These are phyloP conservation scores for Teunomyces panamensis DNA, from an alignment of 805 yeast genomes.

Conservation along the genomic window DNA sequence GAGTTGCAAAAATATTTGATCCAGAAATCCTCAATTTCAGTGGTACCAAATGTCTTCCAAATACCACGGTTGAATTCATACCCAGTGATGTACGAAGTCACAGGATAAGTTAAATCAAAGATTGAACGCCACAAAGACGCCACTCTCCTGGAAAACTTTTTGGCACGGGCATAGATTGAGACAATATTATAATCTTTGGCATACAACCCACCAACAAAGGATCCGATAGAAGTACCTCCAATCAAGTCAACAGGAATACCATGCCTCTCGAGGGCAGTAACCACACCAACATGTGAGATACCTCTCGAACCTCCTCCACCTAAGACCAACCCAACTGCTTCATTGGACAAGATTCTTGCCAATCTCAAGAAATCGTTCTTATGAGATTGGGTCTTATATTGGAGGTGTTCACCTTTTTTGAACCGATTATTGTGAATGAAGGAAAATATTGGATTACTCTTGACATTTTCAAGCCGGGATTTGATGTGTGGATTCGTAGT, in stretches of 20 bases:
- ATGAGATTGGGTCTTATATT: conserved; percentile 46
- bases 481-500: conserved; percentile 34
- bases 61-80: conserved; percentile 95
- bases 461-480: conserved; percentile 30
- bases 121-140: conserved; percentile 83
- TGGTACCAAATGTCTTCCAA: conserved; percentile 94
- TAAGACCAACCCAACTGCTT: conserved; percentile 88
- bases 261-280: conserved; percentile 84
- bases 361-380: conserved; percentile 87
- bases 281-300: conserved; percentile 84
- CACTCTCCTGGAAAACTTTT: conserved; percentile 78
- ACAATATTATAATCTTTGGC: conserved; percentile 91
- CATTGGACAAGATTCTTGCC: conserved; percentile 87
- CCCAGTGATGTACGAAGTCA: conserved; percentile 93
- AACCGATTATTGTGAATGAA: conserved; percentile 23
- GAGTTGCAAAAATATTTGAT: conserved; percentile 83
- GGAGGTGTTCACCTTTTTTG: conserved; percentile 16
- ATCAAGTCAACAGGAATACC: conserved; percentile 92
- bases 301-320: conserved; percentile 99
- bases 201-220: conserved; percentile 92
- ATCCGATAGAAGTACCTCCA: conserved; percentile 96
- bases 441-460: conserved; percentile 26
- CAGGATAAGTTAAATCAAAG: conserved; percentile 86
- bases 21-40: conserved; percentile 96
- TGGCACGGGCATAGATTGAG: conserved; percentile 85